Conservation (phyloP, 768 basidiomycete genomes). For the Leucogyrophana mollusca region DNA sequence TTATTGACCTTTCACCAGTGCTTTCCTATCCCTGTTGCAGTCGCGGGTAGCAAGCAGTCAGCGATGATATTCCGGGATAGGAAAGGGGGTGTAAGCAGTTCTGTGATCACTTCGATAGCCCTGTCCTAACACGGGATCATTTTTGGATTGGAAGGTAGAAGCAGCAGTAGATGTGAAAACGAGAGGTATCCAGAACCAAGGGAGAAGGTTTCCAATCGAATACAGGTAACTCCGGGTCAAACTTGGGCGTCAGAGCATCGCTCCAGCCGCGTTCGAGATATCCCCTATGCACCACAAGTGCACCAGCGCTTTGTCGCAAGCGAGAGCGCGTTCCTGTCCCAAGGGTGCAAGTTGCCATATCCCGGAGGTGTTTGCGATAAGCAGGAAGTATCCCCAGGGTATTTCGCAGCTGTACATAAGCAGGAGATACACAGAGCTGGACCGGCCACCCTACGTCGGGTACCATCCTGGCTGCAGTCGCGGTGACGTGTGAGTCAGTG, state of each 20-base stretch:
- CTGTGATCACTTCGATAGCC: constrained; percentile 1
- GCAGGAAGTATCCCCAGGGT: constrained; percentile 1
- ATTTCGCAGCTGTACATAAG: constrained; percentile 6
- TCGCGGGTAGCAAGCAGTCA: no score
- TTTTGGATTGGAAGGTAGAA: not conserved
- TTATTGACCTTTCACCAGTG: constrained; percentile 10
- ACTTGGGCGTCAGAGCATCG: no score
- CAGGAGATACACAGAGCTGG: constrained; percentile 11
- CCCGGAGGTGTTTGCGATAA: no score
- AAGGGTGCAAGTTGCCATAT: not conserved
- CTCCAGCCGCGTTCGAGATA: no score
- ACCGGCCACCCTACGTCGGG: no score
- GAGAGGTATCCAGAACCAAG: constrained; percentile 4
- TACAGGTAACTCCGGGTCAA: constrained; percentile 1
- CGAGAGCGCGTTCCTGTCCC: constrained; percentile 9
- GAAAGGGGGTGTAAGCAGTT: no score
- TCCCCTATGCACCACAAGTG: constrained; percentile 10
- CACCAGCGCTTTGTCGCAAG: constrained; percentile 10
- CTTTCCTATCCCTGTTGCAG: no score
- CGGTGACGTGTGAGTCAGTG: constrained; percentile 6
- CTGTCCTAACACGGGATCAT: constrained; percentile 4
- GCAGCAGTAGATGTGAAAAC: constrained; percentile 8
- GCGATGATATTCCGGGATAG: no score
- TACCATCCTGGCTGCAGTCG: constrained; percentile 11
- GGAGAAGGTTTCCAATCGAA: no score